Conservation (phyloP, 2,329 filamentous ascomycete species). For the Penicillium digitatum region DNA sequence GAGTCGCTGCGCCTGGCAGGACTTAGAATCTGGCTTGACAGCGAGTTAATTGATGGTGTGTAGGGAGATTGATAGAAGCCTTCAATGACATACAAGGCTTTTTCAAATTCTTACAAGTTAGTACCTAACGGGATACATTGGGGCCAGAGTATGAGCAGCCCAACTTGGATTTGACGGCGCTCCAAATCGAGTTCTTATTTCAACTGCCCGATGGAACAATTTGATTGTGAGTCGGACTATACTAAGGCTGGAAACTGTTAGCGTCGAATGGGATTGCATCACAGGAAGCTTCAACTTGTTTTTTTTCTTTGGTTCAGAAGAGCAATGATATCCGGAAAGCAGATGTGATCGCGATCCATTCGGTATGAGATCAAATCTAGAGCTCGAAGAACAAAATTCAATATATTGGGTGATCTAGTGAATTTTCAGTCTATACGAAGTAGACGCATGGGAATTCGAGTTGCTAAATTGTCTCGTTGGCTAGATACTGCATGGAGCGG, state of each 20-base stretch:
- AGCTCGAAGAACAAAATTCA: background rate
- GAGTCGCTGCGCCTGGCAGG: background rate
- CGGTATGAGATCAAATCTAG: background rate
- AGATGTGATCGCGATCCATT: background rate
- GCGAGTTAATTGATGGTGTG: no score
- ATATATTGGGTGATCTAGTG: background rate
- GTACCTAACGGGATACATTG: background rate
- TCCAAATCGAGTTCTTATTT: background rate
- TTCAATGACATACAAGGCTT: background rate
- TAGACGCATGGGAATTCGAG: background rate
- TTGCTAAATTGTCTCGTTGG: background rate
- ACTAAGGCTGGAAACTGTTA: background rate
- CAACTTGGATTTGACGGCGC: background rate
- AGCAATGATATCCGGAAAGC: background rate
- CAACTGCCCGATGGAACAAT: background rate
- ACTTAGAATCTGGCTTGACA: background rate
- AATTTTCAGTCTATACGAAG: background rate
- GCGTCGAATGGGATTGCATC: background rate
- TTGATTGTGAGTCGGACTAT: background rate
- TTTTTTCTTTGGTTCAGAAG: background rate
- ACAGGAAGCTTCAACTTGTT: background rate
- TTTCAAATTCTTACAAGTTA: background rate
- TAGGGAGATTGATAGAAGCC: background rate
- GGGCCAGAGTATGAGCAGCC: background rate
- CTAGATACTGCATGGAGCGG: constrained; percentile 13